phyloP scores from a whole-genome alignment of 306 rosid species.

The Quercus variabilis region DNA sequence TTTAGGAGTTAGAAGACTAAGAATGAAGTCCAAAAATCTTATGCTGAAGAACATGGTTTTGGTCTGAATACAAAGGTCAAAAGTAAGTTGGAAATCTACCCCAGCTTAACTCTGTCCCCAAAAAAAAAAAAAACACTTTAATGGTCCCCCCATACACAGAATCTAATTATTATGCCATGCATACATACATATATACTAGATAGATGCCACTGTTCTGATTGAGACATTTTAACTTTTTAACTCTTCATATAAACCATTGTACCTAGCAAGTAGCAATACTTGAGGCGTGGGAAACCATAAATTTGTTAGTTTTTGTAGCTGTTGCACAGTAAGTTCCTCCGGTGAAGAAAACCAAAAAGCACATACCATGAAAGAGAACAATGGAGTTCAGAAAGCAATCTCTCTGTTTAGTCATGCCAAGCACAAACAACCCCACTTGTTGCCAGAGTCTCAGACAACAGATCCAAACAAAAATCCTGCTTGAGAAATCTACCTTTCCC shows the following conservation, averaged over 20 bases:
- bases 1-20: neutral
- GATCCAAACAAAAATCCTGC: neutral
- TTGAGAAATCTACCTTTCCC: neutral
- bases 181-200: neutral
- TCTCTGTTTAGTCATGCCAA: neutral
- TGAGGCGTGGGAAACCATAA: neutral
- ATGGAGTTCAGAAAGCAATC: neutral
- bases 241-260: neutral
- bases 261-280: neutral
- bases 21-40: neutral
- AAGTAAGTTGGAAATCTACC: neutral
- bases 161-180: neutral
- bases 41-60: neutral
- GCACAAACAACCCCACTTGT: slow-evolving; percentile 18
- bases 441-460: slow-evolving; percentile 13
- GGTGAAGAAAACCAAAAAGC: no score
- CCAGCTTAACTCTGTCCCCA: neutral
- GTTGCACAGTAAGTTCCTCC: neutral
- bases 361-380: neutral
- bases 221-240: neutral
- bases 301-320: neutral
- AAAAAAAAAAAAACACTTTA: neutral
- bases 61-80: neutral
- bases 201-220: neutral
- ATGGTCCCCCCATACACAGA: slow-evolving; percentile 11